Conservation (phyloP, 768 basidiomycete genomes). For the Boletus subcaerulescens region DNA sequence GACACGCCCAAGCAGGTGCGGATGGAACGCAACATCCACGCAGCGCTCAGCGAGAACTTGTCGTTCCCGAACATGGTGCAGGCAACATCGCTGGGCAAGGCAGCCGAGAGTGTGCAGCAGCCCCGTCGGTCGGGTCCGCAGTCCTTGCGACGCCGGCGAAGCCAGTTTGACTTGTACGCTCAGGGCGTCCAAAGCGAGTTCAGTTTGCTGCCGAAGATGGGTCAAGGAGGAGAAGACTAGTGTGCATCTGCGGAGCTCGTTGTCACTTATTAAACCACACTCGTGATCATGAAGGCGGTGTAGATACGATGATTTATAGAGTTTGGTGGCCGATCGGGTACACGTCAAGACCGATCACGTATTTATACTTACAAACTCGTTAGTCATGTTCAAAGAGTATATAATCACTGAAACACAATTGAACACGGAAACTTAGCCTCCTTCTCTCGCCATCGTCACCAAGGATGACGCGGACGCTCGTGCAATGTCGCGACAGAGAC, state of each 20-base stretch:
- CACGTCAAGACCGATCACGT: too few relatives aligned
- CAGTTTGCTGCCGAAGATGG: conserved; percentile 10
- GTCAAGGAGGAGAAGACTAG: not conserved
- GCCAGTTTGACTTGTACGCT: conserved; percentile 15
- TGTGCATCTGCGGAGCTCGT: too few relatives aligned
- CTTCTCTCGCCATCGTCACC: not conserved
- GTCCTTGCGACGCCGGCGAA: conserved; percentile 7
- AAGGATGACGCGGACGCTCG: conserved; percentile 31
- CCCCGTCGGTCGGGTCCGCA: not conserved
- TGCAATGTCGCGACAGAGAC: conserved; percentile 51
- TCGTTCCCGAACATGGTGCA: conserved; percentile 16
- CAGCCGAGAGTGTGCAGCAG: not conserved
- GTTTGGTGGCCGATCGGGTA: too few relatives aligned
- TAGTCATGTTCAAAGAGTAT: not conserved
- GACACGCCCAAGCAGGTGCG: conserved; percentile 12
- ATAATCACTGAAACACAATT: too few relatives aligned
- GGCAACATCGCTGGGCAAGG: conserved; percentile 5
- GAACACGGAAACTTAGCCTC: not conserved
- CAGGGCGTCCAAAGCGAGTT: conserved; percentile 13
- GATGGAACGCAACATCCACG: conserved; percentile 5
- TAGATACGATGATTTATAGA: too few relatives aligned
- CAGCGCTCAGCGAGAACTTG: conserved; percentile 15
- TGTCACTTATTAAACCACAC: too few relatives aligned
- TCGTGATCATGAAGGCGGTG: too few relatives aligned
- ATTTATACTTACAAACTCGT: too few relatives aligned